Base-by-base conservation (phyloP, 352 stramenopile genomes). In the Phytophthora agathidicida region DNA sequence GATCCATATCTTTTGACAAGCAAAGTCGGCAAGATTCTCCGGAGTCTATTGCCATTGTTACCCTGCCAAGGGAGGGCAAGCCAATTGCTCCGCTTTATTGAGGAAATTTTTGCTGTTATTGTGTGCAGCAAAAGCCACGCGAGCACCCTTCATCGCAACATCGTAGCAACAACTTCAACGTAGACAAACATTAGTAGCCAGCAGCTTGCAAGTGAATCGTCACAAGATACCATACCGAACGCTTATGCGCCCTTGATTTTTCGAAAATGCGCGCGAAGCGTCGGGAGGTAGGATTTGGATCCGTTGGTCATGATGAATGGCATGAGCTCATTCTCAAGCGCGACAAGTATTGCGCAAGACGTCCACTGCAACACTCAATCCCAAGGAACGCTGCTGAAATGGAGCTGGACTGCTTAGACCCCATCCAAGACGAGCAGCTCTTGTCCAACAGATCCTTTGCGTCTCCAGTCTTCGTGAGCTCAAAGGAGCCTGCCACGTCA, bases 381-480 rank as follows among this genome's bases (percentile, higher is more conserved):
- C 23, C 38, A 36, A 35, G 30, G 36, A 38, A 32, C 50, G 20
- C 13, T 41, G 24, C 11, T 24, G 13, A 30, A 20, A 68, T 88
- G 35, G 63, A 83, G 47, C 49, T 83, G 22, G 55, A 75, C 42
- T 60, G 73, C 19, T 55, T 69, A n/a, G 71, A 84, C 27, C 38
- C 53, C 9, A 54, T 46, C 16, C 49, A 39, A 10, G 41, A 73
- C 26, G 61, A 71, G 19, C 63, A 66, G 42, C 65, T 71, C 27
- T 46, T 71, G 3, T 20, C 19, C 2, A 65, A 42, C 31, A 48
- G 47, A 49, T 63, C 60, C 24, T 74, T 73, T 31, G 51, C 71
- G 1, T 84, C 75, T 47, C 68, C 73, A 2, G 72, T 77, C 47
- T 64, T 81, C 37, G 66, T 63, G 19, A 68, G 66, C 52, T 49